phyloP scores from a whole-genome alignment of 345 rosid genomes.

The Syzygium aqueum region DNA sequence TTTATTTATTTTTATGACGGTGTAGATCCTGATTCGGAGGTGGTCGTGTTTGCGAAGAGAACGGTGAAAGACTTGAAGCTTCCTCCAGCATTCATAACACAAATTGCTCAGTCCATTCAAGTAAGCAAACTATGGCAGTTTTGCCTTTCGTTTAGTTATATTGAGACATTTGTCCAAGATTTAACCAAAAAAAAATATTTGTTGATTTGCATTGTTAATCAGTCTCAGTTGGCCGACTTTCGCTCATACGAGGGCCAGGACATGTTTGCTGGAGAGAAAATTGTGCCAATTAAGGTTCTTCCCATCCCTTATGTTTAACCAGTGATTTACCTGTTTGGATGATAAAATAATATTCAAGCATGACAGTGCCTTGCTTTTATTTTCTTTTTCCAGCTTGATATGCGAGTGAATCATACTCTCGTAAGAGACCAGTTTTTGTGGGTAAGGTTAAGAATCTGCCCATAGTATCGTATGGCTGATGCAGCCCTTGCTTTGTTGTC shows the following conservation, averaged over 20 bases:
- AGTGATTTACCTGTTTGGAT: not conserved
- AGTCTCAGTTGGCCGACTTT: slow-evolving; percentile 85
- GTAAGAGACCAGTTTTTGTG: slow-evolving; percentile 90
- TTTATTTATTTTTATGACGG: not conserved
- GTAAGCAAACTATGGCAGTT: slow-evolving; percentile 16
- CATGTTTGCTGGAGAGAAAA: slow-evolving; percentile 83
- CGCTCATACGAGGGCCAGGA: slow-evolving; percentile 91
- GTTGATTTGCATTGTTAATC: not conserved
- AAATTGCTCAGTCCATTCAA: slow-evolving; percentile 91
- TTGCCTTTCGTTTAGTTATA: not conserved
- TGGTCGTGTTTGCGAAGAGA: slow-evolving; percentile 70
- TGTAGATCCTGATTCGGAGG: slow-evolving; percentile 84
- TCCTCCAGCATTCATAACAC: slow-evolving; percentile 68
- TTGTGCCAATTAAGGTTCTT: slow-evolving; percentile 86
- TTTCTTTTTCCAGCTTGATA: slow-evolving; percentile 67
- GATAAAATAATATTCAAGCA: not conserved
- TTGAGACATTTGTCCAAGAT: not conserved
- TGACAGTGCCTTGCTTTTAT: not conserved
- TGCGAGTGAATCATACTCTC: slow-evolving; percentile 84
- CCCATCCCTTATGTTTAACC: not conserved
- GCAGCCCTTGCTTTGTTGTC: not conserved
- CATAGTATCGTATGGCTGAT: not conserved
- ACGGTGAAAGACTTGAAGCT: slow-evolving; percentile 94
- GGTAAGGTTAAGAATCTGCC: slow-evolving; percentile 28
- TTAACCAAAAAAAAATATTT: not conserved